These are phyloP conservation scores for Candida manassasensis DNA, from an alignment of 805 yeast genomes.

Conservation along the genomic window DNA sequence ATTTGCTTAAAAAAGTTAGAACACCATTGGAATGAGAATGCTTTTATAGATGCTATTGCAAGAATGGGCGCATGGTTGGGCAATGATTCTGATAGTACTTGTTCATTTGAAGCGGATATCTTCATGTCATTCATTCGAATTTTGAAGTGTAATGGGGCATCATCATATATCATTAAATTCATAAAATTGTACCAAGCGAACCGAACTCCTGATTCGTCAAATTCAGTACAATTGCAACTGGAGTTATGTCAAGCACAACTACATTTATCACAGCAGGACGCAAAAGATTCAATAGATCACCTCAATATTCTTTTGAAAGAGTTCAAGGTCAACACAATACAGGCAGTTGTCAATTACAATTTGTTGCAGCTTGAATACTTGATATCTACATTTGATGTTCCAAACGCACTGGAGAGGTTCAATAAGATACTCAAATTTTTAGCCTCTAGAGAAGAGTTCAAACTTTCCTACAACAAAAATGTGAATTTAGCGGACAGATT, in stretches of 20 bases:
- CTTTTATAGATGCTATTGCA: constrained; percentile 15
- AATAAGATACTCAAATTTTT: constrained; percentile 19
- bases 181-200: constrained; percentile 17
- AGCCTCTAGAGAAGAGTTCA: constrained; percentile 24
- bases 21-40: constrained; percentile 18
- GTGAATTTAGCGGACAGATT: constrained; percentile 18
- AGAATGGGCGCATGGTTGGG: constrained; percentile 13
- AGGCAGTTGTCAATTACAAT: constrained; percentile 20
- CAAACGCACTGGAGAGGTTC: constrained; percentile 19
- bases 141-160: constrained; percentile 24
- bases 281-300: constrained; percentile 14
- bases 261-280: constrained; percentile 9
- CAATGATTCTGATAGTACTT: constrained; percentile 1
- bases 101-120: constrained; percentile 25
- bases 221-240: constrained; percentile 8
- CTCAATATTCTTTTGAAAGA: constrained; percentile 13
- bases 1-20: constrained; percentile 19
- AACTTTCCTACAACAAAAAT: constrained; percentile 12
- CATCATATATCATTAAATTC: constrained; percentile 16
- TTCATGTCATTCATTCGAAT: constrained; percentile 16
- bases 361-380: constrained; percentile 27
- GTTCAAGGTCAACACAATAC: constrained; percentile 4
- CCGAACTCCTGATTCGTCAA: constrained; percentile 5
- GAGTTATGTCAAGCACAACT: constrained; percentile 11
- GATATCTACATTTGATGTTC: constrained; percentile 14